Base-by-base conservation (phyloP, 768 basidiomycete species). In the Pholiota molesta region DNA sequence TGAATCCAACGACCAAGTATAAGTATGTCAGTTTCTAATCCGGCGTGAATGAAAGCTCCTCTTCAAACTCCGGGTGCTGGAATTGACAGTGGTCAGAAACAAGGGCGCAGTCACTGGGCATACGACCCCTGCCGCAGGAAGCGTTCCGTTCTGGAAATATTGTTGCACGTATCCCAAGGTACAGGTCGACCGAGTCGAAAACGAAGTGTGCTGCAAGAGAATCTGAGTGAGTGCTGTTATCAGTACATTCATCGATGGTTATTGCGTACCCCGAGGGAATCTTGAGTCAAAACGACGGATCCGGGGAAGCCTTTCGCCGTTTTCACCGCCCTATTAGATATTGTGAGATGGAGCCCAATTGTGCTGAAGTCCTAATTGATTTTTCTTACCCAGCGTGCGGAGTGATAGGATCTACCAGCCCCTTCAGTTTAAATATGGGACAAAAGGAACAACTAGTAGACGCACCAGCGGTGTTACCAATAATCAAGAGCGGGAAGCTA, bases 181-280 rank as follows among this genome's bases (percentile, higher is more conserved):
- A 62, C 75, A 74, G 31, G 63, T 28, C 5, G 74, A 74, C 0
- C 71, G 68, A 0, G 66, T 70, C 5, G 65, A 21, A 8, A 73
- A 44, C 9, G 40, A 42, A 5, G 40, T 42, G 40, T 42, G 40
- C 40, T 42, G 40, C 9, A n/a, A 42, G n/a, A 42, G 40, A 42
- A 11, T 14, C 40, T 42, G 13, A 42, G 11, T 42, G 40, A 42
- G 40, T 42, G 5, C 40, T 1, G n/a, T 42, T n/a, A n/a, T 5
- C 5, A 42, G 13, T 42, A n/a, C 16, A 14, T 5, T 9, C 31
- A 42, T 72, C 72, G 53, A 68, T 70, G 51, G 73, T 73, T 72
- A 26, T 23, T 19, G 60, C 64, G 7, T 28, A 69, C 68, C 10
- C 68, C 66, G n/a, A 59, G 52, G 21, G 62, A 54, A 55, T 67